phyloP scores from a whole-genome alignment of 176 grass and related monocot genomes.

The Chloris gayana region DNA sequence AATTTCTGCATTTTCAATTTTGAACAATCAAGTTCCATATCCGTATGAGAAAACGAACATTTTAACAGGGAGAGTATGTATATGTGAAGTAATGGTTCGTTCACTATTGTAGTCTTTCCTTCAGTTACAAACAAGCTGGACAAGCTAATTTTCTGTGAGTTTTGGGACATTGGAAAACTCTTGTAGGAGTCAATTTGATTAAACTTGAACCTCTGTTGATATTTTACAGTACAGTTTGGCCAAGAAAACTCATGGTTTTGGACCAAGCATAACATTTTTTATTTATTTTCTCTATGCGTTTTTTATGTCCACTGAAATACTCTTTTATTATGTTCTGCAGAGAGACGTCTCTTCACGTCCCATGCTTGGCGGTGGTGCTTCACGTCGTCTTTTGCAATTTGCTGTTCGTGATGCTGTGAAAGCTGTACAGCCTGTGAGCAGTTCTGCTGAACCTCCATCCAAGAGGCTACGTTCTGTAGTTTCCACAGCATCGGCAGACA shows the following conservation, averaged over 20 bases:
- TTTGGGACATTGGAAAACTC: constrained; percentile 15
- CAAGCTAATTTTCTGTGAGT: neutral
- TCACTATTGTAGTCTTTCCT: neutral
- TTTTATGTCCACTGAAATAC: constrained; percentile 4
- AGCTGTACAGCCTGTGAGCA: constrained; percentile 63
- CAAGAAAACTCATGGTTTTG: constrained; percentile 14
- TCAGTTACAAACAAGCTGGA: constrained; percentile 17
- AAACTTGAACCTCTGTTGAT: constrained; percentile 29
- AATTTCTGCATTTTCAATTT: too few relatives aligned
- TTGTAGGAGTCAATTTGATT: neutral
- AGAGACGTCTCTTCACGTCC: constrained; percentile 51
- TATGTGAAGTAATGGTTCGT: neutral
- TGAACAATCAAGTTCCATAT: neutral
- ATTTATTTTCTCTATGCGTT: constrained; percentile 13
- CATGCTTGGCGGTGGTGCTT: constrained; percentile 70
- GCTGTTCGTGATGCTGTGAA: constrained; percentile 95
- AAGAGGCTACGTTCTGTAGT: constrained; percentile 84
- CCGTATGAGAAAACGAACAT: neutral
- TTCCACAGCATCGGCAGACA: constrained; percentile 57
- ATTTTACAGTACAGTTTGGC: constrained; percentile 18
- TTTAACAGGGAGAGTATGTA: too few relatives aligned
- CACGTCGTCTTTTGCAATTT: constrained; percentile 83
- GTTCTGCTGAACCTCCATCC: constrained; percentile 56
- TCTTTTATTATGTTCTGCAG: constrained; percentile 33
- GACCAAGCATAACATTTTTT: neutral